Base-by-base conservation (phyloP, 768 basidiomycete genomes). In the Amanita rubescens region DNA sequence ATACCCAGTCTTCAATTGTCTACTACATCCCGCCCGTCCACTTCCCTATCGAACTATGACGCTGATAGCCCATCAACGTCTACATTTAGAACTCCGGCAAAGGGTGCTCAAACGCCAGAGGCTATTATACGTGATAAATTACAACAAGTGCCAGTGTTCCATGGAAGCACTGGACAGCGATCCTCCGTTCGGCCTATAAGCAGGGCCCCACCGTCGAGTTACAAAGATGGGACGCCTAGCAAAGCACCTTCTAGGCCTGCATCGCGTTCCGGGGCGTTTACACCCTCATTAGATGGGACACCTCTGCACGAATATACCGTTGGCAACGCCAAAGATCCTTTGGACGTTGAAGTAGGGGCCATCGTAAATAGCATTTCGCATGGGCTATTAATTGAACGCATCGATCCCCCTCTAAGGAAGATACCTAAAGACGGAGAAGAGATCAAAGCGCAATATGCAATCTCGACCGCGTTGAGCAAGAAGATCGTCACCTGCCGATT, bases 401-500 rank as follows among this genome's bases (percentile, higher is more conserved):
- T 93, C 15, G 93, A 95, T 62, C 83, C 90, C 15, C 88, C 83
- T 8, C 62, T 93, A 59, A 78, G 74, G 59, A 74, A 69, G 51
- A 64, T 79, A 10, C 87, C 86, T 19, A 80, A 78, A 59, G 82
- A 82, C 50, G 85, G 85, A 22, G 84, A 89, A 65, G 90, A 93
- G 67, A 73, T 90, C 60, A 80, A 83, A 62, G 92, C 90, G 6
- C 83, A 89, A 64, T 94, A 94, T 69, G 81, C 85, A 33, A 84
- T 94, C 64, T 81, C 87, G 57, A 91, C 81, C 59, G 65, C 81
- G 57, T 67, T 91, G 59, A 79, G 81, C 58, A 75, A 81, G 59
- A 92, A 90, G 72, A 75, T 84, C 33, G 77, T 94, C 33, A 85
- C 83, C 22, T 90, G 87, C 66, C 79, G 85, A 59, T 70, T 94